A percentile compares a stretch with the other conserved stretches of the same genome.
Conservation (phyloP, 805 yeast genomes). For the Wickerhamiella brachini region DNA sequence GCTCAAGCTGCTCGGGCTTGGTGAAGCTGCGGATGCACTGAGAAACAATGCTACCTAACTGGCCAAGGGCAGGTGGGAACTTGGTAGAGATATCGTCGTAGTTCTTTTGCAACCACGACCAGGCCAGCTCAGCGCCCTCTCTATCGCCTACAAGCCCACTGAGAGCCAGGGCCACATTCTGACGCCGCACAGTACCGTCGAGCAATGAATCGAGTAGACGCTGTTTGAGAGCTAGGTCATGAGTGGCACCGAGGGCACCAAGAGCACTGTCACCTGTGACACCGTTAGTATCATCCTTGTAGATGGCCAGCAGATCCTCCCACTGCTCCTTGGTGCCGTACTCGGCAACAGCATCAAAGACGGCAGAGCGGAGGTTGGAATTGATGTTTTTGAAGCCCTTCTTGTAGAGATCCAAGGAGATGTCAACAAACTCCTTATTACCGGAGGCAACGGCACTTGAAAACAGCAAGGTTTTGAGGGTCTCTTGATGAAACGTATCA, state of each 20-base stretch:
- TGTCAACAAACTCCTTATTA: constrained; percentile 23
- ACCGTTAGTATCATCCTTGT: constrained; percentile 43
- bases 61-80: constrained; percentile 68
- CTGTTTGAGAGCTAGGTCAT: constrained; percentile 36
- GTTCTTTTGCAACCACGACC: constrained; percentile 58
- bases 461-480: constrained; percentile 48
- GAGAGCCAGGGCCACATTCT: constrained; percentile 69
- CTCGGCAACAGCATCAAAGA: constrained; percentile 54
- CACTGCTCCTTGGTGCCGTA: constrained; percentile 49
- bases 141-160: constrained; percentile 50
- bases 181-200: constrained; percentile 45
- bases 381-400: constrained; percentile 54
- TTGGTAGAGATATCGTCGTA: constrained; percentile 56
- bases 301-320: constrained; percentile 46
- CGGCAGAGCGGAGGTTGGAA: constrained; percentile 56
- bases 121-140: constrained; percentile 53
- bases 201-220: constrained; percentile 44
- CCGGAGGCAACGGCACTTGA: constrained; percentile 23
- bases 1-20: constrained; percentile 36
- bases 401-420: constrained; percentile 32
- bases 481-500: constrained; percentile 40
- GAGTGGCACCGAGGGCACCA: constrained; percentile 52
- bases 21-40: constrained; percentile 50
- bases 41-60: constrained; percentile 64
- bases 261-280: constrained; percentile 63